Base-by-base conservation (phyloP, 2,329 filamentous ascomycete species). In the Parascedosporium putredinis region DNA sequence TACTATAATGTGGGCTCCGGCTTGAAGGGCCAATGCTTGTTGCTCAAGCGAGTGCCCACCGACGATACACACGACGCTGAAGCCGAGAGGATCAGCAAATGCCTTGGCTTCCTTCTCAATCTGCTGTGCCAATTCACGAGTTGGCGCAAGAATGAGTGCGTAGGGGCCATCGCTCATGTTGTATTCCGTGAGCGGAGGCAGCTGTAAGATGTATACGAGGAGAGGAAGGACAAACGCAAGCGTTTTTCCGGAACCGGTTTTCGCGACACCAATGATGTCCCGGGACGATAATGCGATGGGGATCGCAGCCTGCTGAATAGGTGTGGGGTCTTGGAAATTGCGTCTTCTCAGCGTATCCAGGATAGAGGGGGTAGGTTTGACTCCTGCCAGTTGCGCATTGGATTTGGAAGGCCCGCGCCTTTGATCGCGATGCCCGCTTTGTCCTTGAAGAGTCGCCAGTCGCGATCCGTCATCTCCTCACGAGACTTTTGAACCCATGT, bases 381-480 rank as follows among this genome's bases (percentile, higher is more conserved):
- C 66, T 98, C 93, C 44, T 78, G 63, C 93, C 93, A 98, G 57
- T 76, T 88, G 46, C 93, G 88, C 90, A 98, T 97, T 1, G 93
- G 93, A 59, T 97, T 91, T 1, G 93, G 93, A 50, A 97, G 88
- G 23, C 78, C 76, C 40, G 91, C 91, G 51, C 93, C 93, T 66
- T 95, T 97, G 7, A 89, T 96, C 36, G 84, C 77, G 63, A 98
- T 98, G 58, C 93, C 94, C 70, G 95, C 97, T 67, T 98, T 90
- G 66, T 97, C 93, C 69, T 97, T 98, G 81, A 98, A 96, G 59
- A 98, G 97, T 62, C 93, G 87, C 93, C 93, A 98, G 67, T 98
- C 93, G 64, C 93, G 78, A 68, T 97, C 90, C 54, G 88, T 86
- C 93, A 98, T 98, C 59, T 95, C 87, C 12, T 86, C 81, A 54